phyloP scores from a whole-genome alignment of 2,329 filamentous ascomycete species.

The Pseudonectria foliicola region DNA sequence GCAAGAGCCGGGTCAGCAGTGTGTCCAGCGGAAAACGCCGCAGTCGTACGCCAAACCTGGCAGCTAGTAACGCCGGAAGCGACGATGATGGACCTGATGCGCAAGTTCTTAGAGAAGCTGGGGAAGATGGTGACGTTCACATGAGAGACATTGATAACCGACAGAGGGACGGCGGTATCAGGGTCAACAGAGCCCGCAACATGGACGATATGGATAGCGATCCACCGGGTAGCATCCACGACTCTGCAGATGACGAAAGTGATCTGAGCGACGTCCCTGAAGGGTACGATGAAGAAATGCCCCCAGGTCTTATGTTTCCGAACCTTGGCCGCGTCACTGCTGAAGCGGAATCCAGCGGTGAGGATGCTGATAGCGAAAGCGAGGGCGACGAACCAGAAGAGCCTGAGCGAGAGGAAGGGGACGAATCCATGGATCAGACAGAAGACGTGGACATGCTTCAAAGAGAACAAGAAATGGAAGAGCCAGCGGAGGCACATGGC shows the following conservation, averaged over 20 bases:
- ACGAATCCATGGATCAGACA: conserved; percentile 14
- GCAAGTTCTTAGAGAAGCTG: conserved; percentile 30
- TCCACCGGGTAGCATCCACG: conserved; percentile 48
- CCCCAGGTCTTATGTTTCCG: conserved; percentile 46
- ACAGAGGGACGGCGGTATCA: conserved; percentile 21
- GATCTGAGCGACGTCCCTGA: conserved; percentile 59
- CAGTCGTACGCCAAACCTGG: conserved; percentile 31
- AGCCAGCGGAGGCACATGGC: conserved; percentile 5
- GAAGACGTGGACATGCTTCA: conserved; percentile 18
- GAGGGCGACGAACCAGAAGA: conserved; percentile 26
- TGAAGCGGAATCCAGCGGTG: conserved; percentile 26
- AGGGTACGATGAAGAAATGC: conserved; percentile 51
- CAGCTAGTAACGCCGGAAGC: conserved; percentile 30
- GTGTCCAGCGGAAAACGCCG: conserved; percentile 43
- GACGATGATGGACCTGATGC: conserved; percentile 37
- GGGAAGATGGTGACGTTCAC: conserved; percentile 29
- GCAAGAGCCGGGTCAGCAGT: conserved; percentile 45
- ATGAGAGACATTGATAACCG: conserved; percentile 36
- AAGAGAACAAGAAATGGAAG: conserved; percentile 9
- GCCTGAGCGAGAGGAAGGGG: conserved; percentile 11
- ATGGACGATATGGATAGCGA: conserved; percentile 21
- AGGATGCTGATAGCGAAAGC: conserved; percentile 29
- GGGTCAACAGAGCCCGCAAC: conserved; percentile 21
- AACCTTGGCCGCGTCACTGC: conserved; percentile 31
- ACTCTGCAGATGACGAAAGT: conserved; percentile 62